Base-by-base conservation (phyloP, 176 grass and related monocot species). In the Elaeis guineensis region DNA sequence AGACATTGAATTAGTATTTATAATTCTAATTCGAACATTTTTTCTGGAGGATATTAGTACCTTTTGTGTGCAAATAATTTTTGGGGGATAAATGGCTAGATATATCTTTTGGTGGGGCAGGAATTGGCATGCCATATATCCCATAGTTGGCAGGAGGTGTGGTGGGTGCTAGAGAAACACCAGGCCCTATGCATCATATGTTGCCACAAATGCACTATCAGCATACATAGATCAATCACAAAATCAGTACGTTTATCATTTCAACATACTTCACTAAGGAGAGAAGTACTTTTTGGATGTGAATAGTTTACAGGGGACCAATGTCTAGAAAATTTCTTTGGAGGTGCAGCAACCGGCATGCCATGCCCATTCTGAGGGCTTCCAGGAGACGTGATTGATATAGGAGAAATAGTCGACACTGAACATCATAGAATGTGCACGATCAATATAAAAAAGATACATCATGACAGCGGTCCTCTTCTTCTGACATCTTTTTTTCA, bases 261-360 rank as follows among this genome's bases (percentile, higher is more conserved):
- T 71, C 28, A 67, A 21, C 14, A 11, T 48, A 51, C 56, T 63
- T 50, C 52, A 53, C 57, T 12, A 56, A 63, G 55, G 68, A 72
- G 21, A 78, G 44, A 18, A 16, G 21, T 64, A 67, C 84, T 63
- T 69, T 78, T 25, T 17, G 63, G 14, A 25, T 68, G 52, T 44
- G 52, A 35, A 57, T 68, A 56, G 55, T 56, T 68, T 19, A 21
- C 11, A 25, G 51, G 52, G 14, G 51, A 26, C 30, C 5, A 26
- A 55, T 44, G 54, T 21, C 54, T 6, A 21, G 19, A 20, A 4
- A 55, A 55, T 21, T 55, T 8, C 17, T 55, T 55, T 18, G 54
- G 11, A 12, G 54, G 54, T 55, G 54, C 54, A 7, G 21, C 54
- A 55, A 55, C 54, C 21, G 54, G 54, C 19, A 55, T 55, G 21